Conservation (phyloP, 352 stramenopile genomes). For the Blastocystis sp. region DNA sequence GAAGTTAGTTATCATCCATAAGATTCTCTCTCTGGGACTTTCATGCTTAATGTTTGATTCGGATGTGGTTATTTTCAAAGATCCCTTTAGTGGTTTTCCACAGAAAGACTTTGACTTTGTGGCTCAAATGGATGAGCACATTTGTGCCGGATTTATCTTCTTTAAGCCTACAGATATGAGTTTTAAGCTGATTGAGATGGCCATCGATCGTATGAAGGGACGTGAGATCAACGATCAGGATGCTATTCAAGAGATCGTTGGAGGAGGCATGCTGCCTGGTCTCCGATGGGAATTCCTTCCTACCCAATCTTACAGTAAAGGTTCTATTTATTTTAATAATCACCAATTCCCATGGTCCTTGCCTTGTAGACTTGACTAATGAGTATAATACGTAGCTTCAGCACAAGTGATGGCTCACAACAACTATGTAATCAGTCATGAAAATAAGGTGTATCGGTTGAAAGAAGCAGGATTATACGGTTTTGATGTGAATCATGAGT, state of each 20-base stretch:
- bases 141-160: constrained; percentile 35
- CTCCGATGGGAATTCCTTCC: background rate
- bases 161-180: background rate
- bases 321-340: constrained; percentile 1
- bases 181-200: background rate
- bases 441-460: constrained; percentile 36
- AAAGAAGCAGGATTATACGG: background rate
- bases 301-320: background rate
- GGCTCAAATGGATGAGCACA: constrained; percentile 16
- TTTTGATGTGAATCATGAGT: constrained; percentile 29
- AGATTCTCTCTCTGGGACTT: constrained; percentile 1
- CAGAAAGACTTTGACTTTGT: background rate
- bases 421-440: constrained; percentile 42
- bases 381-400: background rate
- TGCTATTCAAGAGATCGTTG: background rate
- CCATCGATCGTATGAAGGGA: background rate
- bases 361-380: background rate
- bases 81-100: background rate
- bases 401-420: background rate
- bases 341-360: constrained; percentile 20
- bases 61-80: constrained; percentile 27
- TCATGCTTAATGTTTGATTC: constrained; percentile 2
- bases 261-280: background rate
- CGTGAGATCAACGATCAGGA: constrained; percentile 24
- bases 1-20: background rate